Percentiles rank a stretch among this genome's conserved stretches.
Evolutionary conservation across 495 filamentous ascomycete species (phyloP).

Genomic region (Viridothelium virens): DNA sequence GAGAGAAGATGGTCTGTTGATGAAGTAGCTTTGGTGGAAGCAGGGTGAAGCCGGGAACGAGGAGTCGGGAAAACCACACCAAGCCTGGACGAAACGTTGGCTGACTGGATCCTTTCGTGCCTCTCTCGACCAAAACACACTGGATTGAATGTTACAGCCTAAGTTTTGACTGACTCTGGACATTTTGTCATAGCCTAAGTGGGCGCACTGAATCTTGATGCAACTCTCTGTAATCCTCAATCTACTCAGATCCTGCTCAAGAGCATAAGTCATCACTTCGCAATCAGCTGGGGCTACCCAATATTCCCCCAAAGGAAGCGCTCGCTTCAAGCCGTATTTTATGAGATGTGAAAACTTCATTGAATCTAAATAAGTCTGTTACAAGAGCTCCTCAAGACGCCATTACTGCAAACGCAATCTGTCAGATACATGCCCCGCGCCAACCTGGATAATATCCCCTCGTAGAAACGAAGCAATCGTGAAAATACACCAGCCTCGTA

Average conservation of each 20-base stretch:
- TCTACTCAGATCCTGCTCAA: too few relatives aligned
- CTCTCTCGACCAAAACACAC: too few relatives aligned
- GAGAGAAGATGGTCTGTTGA: slow-evolving; percentile 6
- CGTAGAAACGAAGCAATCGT: not conserved
- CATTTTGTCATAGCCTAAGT: too few relatives aligned
- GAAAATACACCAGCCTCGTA: not conserved
- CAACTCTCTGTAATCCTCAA: too few relatives aligned
- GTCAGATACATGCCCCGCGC: slow-evolving; percentile 3
- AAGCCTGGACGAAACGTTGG: not conserved
- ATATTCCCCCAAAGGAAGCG: not conserved
- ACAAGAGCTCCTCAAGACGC: not conserved
- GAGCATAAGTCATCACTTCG: too few relatives aligned
- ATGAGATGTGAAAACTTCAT: not conserved
- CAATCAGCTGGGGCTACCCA: too few relatives aligned
- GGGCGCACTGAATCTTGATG: too few relatives aligned
- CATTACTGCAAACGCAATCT: slow-evolving; percentile 8
- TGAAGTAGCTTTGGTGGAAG: slow-evolving; percentile 31
- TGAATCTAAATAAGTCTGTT: not conserved
- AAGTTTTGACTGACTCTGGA: too few relatives aligned
- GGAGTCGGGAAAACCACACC: slow-evolving; percentile 2
- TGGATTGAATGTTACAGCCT: too few relatives aligned
- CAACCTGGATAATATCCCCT: slow-evolving; percentile 2
- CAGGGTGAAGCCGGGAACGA: slow-evolving; percentile 29
- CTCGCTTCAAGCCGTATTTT: not conserved
- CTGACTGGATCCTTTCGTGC: not conserved